Conservation (phyloP, 257 asterid genomes). For the Echites panduratus region DNA sequence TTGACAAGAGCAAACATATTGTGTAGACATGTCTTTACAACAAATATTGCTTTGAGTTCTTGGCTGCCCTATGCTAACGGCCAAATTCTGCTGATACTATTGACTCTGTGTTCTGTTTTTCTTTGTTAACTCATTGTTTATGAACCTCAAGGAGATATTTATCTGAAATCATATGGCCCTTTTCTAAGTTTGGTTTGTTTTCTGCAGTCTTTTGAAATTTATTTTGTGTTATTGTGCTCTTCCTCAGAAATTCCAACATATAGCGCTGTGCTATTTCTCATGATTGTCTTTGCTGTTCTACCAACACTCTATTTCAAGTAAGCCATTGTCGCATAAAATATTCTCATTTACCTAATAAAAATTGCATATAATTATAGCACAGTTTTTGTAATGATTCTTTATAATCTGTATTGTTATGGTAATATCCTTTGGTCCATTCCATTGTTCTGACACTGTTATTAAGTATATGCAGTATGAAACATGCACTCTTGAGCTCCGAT, state of each 20-base stretch:
- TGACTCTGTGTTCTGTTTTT: not conserved
- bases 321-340: conserved; percentile 28
- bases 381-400: not conserved
- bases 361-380: not conserved
- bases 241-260: conserved; percentile 63
- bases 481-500: not conserved
- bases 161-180: too few relatives aligned
- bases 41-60: not conserved
- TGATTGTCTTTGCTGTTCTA: conserved; percentile 76
- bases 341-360: not conserved
- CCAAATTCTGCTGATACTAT: not conserved
- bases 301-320: conserved; percentile 79
- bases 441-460: not conserved
- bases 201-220: not conserved
- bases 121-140: not conserved
- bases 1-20: not conserved
- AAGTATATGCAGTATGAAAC: not conserved
- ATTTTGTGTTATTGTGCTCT: conserved; percentile 16
- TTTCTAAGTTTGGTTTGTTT: too few relatives aligned
- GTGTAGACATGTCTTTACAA: not conserved
- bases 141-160: not conserved
- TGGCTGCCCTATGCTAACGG: not conserved
- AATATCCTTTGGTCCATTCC: not conserved
- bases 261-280: conserved; percentile 48
- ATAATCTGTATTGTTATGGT: not conserved